Percentiles rank a stretch among this genome's conserved stretches.
Evolutionary conservation across 805 yeast genomes (phyloP).

Genomic region (Metschnikowia proteae): DNA sequence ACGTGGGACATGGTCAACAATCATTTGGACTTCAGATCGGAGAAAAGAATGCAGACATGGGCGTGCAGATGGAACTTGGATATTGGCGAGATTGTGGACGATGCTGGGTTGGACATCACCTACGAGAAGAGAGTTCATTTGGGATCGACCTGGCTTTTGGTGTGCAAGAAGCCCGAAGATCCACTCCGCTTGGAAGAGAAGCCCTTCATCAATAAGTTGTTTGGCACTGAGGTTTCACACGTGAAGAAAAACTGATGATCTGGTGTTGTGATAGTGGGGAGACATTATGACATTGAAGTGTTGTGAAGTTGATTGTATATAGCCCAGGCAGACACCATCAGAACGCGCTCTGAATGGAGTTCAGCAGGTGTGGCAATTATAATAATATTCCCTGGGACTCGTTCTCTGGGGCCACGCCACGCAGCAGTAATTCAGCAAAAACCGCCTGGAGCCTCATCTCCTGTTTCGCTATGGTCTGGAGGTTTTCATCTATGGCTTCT

Average conservation of each 20-base stretch:
- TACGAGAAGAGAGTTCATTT: conserved; percentile 78
- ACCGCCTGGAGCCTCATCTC: conserved; percentile 42
- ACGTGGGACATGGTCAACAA: conserved; percentile 72
- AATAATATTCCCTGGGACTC: conserved; percentile 10
- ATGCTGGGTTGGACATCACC: conserved; percentile 79
- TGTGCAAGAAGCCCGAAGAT: conserved; percentile 73
- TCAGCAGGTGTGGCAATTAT: not conserved
- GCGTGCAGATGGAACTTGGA: conserved; percentile 98
- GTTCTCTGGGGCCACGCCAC: conserved; percentile 25
- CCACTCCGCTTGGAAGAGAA: conserved; percentile 43
- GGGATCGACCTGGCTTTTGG: conserved; percentile 88
- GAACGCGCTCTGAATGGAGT: not conserved
- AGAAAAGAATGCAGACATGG: conserved; percentile 81
- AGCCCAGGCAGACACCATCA: not conserved
- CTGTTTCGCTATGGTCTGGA: conserved; percentile 51
- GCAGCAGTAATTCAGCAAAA: conserved; percentile 43
- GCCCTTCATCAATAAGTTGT: conserved; percentile 39
- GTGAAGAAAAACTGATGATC: conserved; percentile 19
- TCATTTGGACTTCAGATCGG: conserved; percentile 78
- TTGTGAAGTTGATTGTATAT: not conserved
- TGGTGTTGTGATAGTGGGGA: too few species aligned
- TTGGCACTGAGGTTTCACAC: conserved; percentile 33
- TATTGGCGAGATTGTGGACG: conserved; percentile 80
- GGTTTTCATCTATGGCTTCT: conserved; percentile 57
- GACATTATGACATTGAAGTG: too few species aligned